Percentiles rank a stretch among this genome's conserved stretches.
Evolutionary conservation across 2,329 filamentous ascomycete genomes (phyloP).

Genomic region (Fusarium poae): DNA sequence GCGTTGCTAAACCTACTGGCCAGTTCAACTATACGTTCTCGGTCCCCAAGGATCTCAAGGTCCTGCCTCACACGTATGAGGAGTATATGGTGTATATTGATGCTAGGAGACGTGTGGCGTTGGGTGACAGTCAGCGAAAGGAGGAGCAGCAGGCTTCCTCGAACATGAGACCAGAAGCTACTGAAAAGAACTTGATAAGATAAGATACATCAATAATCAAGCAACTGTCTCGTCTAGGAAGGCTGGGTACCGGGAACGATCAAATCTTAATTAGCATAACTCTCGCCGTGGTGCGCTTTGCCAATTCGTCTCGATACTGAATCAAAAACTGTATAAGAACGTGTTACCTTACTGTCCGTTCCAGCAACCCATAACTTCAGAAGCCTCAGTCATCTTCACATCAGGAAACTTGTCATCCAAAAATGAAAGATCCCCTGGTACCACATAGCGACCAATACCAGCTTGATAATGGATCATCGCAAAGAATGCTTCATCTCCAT

Average conservation of each 20-base stretch:
- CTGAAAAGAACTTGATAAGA: conserved; percentile 37
- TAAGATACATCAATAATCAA: neutral
- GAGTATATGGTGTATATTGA: conserved; percentile 52
- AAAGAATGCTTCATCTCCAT: conserved; percentile 39
- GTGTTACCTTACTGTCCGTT: neutral
- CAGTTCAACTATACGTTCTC: conserved; percentile 53
- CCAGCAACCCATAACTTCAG: conserved; percentile 43
- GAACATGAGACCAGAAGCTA: conserved; percentile 9
- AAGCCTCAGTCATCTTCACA: conserved; percentile 21
- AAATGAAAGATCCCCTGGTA: neutral
- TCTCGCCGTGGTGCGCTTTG: neutral
- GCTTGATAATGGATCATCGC: conserved; percentile 40
- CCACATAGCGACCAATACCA: conserved; percentile 24
- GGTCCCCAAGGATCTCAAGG: conserved; percentile 48
- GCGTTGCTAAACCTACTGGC: conserved; percentile 48
- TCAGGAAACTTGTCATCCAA: conserved; percentile 35
- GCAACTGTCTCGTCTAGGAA: rapidly evolving
- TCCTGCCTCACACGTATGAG: conserved; percentile 50
- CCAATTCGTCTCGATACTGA: rapidly evolving
- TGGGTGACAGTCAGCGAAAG: conserved; percentile 41
- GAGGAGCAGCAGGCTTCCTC: conserved; percentile 26
- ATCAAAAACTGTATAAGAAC: neutral
- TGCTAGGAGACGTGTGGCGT: conserved; percentile 47
- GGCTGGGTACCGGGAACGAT: rapidly evolving
- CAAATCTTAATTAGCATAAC: neutral